Conservation (phyloP, 1,139 yeast genomes). For the Pneumocystis carinii region DNA sequence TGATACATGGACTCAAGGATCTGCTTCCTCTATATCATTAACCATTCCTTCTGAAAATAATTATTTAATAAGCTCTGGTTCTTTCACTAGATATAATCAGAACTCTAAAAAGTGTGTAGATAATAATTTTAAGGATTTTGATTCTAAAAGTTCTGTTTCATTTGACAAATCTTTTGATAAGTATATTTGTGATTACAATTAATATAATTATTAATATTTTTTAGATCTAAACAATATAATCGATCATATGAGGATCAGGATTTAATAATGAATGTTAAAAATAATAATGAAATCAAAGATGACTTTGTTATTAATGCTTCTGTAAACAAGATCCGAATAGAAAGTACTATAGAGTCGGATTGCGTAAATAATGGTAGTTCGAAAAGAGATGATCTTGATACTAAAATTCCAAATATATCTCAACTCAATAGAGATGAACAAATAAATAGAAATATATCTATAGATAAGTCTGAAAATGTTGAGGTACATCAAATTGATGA, state of each 20-base stretch:
- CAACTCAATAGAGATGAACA: background rate
- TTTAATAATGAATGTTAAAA: background rate
- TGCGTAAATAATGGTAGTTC: background rate
- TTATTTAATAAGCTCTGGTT: background rate
- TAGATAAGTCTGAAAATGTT: background rate
- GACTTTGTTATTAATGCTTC: background rate
- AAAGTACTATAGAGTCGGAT: background rate
- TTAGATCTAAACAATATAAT: background rate
- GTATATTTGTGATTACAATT: background rate
- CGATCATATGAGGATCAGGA: background rate
- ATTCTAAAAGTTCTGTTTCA: background rate
- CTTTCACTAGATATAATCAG: background rate
- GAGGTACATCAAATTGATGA: background rate
- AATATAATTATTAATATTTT: background rate
- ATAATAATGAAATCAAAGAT: background rate
- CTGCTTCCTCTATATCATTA: background rate
- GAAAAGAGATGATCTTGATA: background rate
- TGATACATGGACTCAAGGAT: background rate
- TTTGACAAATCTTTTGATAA: background rate
- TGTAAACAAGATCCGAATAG: background rate
- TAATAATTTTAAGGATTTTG: background rate
- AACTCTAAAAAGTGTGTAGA: background rate
- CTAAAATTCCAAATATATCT: background rate
- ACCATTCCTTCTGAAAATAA: background rate
- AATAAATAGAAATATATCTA: background rate